Evolutionary conservation across 805 yeast genomes (phyloP).

Genomic region (Tetrapisispora fleetii): DNA sequence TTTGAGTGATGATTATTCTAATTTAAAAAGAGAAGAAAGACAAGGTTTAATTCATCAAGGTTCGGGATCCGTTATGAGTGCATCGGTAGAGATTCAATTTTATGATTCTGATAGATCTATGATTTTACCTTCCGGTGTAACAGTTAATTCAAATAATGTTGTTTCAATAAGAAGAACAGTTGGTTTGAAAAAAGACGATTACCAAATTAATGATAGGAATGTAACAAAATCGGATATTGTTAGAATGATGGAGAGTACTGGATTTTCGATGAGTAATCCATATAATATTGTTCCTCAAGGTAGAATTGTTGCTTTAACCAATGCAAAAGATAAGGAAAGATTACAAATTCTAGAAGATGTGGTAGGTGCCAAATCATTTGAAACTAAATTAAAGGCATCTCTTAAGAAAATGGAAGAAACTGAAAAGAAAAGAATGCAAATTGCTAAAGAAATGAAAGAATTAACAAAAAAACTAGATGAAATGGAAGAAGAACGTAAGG

Average conservation of each 20-base stretch:
- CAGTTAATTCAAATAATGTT: constrained; percentile 38
- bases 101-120: constrained; percentile 73
- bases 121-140: constrained; percentile 40
- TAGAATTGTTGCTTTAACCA: constrained; percentile 74
- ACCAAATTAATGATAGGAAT: constrained; percentile 68
- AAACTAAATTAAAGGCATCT: constrained; percentile 68
- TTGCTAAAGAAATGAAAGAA: constrained; percentile 60
- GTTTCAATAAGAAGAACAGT: constrained; percentile 77
- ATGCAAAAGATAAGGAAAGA: constrained; percentile 79
- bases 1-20: constrained; percentile 78
- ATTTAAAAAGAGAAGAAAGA: constrained; percentile 75
- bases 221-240: constrained; percentile 73
- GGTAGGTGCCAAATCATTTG: constrained; percentile 91
- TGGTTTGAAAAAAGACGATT: constrained; percentile 89
- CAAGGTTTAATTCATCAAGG: constrained; percentile 86
- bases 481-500: constrained; percentile 70
- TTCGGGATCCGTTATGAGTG: constrained; percentile 81
- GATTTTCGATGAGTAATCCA: constrained; percentile 82
- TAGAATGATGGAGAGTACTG: constrained; percentile 81
- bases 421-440: constrained; percentile 55
- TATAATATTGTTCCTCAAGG: constrained; percentile 98
- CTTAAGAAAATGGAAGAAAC: constrained; percentile 70
- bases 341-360: constrained; percentile 75
- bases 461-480: constrained; percentile 67
- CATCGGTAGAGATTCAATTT: constrained; percentile 82